These are phyloP conservation scores for Olyra latifolia DNA, from an alignment of 176 grass and related monocot species.

Conservation along the genomic window DNA sequence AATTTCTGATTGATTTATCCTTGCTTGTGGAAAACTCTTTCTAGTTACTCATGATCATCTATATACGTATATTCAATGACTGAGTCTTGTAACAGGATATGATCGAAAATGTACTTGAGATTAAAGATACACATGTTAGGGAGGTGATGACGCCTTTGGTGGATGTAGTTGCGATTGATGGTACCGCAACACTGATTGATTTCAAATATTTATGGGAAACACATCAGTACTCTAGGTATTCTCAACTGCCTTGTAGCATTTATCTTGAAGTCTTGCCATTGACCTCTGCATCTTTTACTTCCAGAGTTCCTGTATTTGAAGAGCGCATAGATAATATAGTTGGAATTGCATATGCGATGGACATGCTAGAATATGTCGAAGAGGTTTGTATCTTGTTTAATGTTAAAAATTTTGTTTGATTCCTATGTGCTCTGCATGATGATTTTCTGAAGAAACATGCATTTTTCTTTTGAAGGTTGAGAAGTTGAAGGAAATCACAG, in stretches of 20 bases:
- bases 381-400: conserved; percentile 47
- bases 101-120: conserved; percentile 97
- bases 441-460: conserved; percentile 36
- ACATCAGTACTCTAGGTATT: conserved; percentile 96
- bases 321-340: conserved; percentile 99
- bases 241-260: conserved; percentile 1
- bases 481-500: conserved; percentile 83
- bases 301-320: conserved; percentile 96
- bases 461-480: conserved; percentile 77
- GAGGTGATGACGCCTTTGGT: conserved; percentile 98
- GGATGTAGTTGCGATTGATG: conserved; percentile 92
- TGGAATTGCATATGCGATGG: conserved; percentile 99
- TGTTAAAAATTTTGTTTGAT: not conserved
- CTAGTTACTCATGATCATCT: conserved; percentile 10
- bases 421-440: conserved; percentile 13
- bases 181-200: conserved; percentile 73
- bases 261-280: conserved; percentile 32
- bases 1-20: conserved; percentile 19
- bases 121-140: conserved; percentile 96
- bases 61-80: not conserved
- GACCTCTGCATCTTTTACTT: conserved; percentile 41
- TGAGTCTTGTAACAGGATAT: conserved; percentile 73
- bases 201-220: conserved; percentile 92
- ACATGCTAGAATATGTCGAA: conserved; percentile 96
- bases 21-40: not conserved